Conservation (phyloP, 225 moss, liverwort and hornwort genomes). For the Sphagnum contortum region DNA sequence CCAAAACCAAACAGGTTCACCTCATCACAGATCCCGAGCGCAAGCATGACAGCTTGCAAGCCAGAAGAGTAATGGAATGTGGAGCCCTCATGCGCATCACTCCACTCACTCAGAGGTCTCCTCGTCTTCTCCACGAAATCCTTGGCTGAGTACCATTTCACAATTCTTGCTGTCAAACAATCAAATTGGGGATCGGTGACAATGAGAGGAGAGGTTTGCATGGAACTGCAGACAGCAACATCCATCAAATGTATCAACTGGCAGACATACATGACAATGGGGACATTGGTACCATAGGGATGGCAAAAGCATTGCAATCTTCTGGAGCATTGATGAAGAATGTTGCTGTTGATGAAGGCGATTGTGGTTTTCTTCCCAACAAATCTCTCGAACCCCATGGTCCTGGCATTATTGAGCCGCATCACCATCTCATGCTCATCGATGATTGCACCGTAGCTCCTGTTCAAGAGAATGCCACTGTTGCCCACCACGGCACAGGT, state of each 20-base stretch:
- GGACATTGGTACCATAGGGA: constrained; percentile 1
- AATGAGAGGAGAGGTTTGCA: constrained; percentile 1
- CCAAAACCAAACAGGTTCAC: constrained; percentile 27
- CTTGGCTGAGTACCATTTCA: constrained; percentile 7
- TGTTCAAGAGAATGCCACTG: constrained; percentile 4
- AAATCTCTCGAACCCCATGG: neutral
- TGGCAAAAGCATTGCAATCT: neutral
- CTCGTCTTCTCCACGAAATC: neutral
- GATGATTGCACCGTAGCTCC: constrained; percentile 1
- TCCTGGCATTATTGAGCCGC: constrained; percentile 7
- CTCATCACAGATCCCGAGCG: constrained; percentile 8
- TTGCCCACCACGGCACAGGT: constrained; percentile 8
- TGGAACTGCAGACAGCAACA: constrained; percentile 1
- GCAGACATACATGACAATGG: constrained; percentile 4
- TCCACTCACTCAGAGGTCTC: neutral
- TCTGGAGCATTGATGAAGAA: constrained; percentile 3
- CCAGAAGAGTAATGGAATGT: constrained; percentile 8
- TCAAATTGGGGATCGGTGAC: constrained; percentile 4
- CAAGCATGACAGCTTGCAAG: constrained; percentile 3
- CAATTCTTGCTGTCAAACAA: neutral
- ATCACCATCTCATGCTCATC: constrained; percentile 8
- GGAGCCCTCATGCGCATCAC: neutral
- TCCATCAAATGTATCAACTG: constrained; percentile 7
- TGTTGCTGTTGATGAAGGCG: constrained; percentile 7
- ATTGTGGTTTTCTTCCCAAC: constrained; percentile 6